These are phyloP conservation scores for Penicillium longicatenatum DNA, from an alignment of 495 filamentous ascomycete species.

Conservation along the genomic window DNA sequence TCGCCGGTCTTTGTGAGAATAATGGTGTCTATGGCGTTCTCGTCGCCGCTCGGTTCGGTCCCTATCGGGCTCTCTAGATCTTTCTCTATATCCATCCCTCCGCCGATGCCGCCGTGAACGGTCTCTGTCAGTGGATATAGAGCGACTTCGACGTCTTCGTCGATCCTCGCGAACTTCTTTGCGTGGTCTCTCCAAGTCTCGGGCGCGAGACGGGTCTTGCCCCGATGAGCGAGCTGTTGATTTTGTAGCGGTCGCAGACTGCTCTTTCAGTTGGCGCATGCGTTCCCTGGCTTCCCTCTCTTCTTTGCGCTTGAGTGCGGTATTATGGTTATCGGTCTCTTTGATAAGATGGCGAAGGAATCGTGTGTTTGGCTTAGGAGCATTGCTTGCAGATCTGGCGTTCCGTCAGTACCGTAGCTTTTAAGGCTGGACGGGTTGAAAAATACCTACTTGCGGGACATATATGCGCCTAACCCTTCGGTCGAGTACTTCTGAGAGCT, in stretches of 20 bases:
- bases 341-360: conserved; percentile 88
- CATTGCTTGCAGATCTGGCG: conserved; percentile 52
- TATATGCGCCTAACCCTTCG: conserved; percentile 70
- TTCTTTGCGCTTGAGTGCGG: conserved; percentile 81
- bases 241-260: conserved; percentile 21
- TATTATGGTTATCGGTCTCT: conserved; percentile 88
- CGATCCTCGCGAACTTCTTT: conserved; percentile 17
- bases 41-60: conserved; percentile 24
- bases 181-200: conserved; percentile 19
- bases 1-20: conserved; percentile 23
- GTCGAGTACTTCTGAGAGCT: conserved; percentile 70
- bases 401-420: conserved; percentile 8
- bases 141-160: conserved; percentile 31
- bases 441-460: conserved; percentile 63
- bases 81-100: conserved; percentile 25
- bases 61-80: conserved; percentile 21
- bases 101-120: conserved; percentile 32
- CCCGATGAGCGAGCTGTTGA: conserved; percentile 33
- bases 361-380: conserved; percentile 87
- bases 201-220: conserved; percentile 17
- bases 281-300: conserved; percentile 62
- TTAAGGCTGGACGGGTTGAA: not conserved
- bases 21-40: conserved; percentile 8
- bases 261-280: conserved; percentile 51
- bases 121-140: conserved; percentile 32